phyloP scores from a whole-genome alignment of 306 rosid species.

The Trifolium dubium region DNA sequence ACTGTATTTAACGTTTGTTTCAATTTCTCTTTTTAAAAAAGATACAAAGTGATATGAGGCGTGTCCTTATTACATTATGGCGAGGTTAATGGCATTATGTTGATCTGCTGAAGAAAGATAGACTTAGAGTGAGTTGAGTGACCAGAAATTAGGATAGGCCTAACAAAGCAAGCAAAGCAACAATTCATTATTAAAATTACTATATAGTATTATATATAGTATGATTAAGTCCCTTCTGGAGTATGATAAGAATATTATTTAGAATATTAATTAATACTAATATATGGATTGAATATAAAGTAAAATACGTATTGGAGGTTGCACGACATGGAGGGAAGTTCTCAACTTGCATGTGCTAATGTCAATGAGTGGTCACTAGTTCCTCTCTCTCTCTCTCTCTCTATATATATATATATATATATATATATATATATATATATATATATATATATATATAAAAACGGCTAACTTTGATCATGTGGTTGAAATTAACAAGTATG shows the following conservation, averaged over 20 bases:
- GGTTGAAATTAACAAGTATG: too few relatives aligned
- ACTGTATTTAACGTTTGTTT: too few relatives aligned
- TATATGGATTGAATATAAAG: background rate
- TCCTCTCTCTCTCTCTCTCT: background rate
- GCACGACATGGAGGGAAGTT: constrained; percentile 44
- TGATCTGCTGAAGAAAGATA: constrained; percentile 12
- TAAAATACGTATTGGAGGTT: constrained; percentile 44
- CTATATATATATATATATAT: too few relatives aligned
- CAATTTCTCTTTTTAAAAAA: background rate
- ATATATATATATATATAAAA: too few relatives aligned
- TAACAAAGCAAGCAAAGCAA: constrained; percentile 42
- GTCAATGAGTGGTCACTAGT: constrained; percentile 45
- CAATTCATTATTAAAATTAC: background rate
- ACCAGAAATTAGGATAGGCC: constrained; percentile 47
- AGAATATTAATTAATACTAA: background rate
- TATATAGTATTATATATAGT: background rate
- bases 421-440: too few relatives aligned
- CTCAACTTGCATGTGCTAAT: constrained; percentile 57
- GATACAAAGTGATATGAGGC: background rate
- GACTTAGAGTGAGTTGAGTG: constrained; percentile 38
- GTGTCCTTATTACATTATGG: constrained; percentile 33
- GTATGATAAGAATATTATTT: constrained; percentile 26
- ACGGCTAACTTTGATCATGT: too few relatives aligned
- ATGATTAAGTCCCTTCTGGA: constrained; percentile 34
- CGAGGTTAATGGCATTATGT: constrained; percentile 39